Evolutionary conservation across 2,329 filamentous ascomycete genomes (phyloP).

Genomic region (Cladosporium austrohemisphaericum): DNA sequence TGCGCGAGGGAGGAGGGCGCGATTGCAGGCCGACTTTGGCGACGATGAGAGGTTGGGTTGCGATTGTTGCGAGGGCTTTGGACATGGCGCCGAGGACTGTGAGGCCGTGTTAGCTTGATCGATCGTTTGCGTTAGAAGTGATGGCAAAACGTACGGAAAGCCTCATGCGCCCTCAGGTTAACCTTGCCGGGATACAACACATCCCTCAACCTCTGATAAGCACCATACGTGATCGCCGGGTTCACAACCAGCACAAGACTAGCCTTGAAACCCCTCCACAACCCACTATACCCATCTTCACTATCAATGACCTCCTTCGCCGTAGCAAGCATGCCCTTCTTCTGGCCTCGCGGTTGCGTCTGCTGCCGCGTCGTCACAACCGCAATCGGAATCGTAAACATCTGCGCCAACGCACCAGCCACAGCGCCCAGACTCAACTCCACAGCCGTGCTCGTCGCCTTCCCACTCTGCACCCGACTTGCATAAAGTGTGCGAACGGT

Average conservation of each 20-base stretch:
- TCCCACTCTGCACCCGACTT: slow-evolving; percentile 37
- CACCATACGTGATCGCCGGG: slow-evolving; percentile 94
- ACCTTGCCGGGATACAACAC: slow-evolving; percentile 72
- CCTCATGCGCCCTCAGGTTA: slow-evolving; percentile 76
- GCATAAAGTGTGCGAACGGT: slow-evolving; percentile 78
- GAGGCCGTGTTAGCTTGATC: slow-evolving; percentile 9
- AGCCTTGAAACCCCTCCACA: slow-evolving; percentile 95
- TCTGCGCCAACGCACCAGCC: slow-evolving; percentile 84
- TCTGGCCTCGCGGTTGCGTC: slow-evolving; percentile 78
- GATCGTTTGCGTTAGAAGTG: not conserved
- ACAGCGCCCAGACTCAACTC: slow-evolving; percentile 83
- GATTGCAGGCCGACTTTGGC: slow-evolving; percentile 97
- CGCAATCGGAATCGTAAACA: slow-evolving; percentile 94
- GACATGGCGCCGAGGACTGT: slow-evolving; percentile 87
- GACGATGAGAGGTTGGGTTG: slow-evolving; percentile 92
- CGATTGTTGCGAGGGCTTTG: slow-evolving; percentile 85
- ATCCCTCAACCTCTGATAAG: slow-evolving; percentile 84
- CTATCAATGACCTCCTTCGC: slow-evolving; percentile 84
- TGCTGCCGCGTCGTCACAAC: slow-evolving; percentile 96
- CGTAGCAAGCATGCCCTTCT: slow-evolving; percentile 82
- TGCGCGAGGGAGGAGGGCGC: slow-evolving; percentile 75
- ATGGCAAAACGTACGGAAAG: slow-evolving; percentile 68
- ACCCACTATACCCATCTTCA: slow-evolving; percentile 80
- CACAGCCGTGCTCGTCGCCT: slow-evolving; percentile 64
- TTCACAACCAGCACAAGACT: slow-evolving; percentile 94